Evolutionary conservation across 2,329 filamentous ascomycete genomes (phyloP).

Genomic region (Dryadomyces quercivorus): DNA sequence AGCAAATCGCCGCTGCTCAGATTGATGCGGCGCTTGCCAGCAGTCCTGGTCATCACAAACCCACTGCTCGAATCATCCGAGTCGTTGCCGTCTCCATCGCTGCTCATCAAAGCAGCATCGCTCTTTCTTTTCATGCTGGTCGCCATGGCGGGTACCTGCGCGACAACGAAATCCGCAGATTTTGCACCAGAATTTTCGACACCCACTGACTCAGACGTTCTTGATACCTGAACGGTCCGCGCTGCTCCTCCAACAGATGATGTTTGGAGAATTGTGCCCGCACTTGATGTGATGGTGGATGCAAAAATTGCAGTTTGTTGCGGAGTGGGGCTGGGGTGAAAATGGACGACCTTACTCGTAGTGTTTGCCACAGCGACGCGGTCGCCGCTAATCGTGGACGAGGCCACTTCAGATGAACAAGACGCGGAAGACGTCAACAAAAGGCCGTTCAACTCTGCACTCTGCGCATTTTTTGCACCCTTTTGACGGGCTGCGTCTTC

Average conservation of each 20-base stretch:
- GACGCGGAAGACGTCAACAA: background rate
- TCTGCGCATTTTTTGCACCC: background rate
- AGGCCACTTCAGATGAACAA: background rate
- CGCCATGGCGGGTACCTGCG: background rate
- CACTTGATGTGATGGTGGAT: background rate
- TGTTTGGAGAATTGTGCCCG: too few species aligned
- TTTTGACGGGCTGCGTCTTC: conserved; percentile 7
- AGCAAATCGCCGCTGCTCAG: conserved; percentile 12
- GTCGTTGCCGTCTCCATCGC: conserved; percentile 9
- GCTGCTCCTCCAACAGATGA: too few species aligned
- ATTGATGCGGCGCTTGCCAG: conserved; percentile 13
- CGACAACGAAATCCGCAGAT: too few species aligned
- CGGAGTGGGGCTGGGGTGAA: conserved; percentile 4
- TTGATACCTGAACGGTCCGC: too few species aligned
- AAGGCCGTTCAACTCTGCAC: background rate
- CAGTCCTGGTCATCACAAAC: conserved; percentile 14
- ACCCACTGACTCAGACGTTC: too few species aligned
- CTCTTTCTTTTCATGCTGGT: conserved; percentile 3
- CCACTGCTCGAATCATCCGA: conserved; percentile 8
- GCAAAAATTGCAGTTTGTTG: background rate
- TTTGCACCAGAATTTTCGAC: too few species aligned
- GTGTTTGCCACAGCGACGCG: background rate
- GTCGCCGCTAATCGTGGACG: background rate
- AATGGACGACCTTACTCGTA: background rate
- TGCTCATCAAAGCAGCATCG: background rate